Evolutionary conservation across 768 basidiomycete genomes (phyloP), one percentile per base, ranked within the genome.

Genomic region (Porphyrellus cyaneotinctus): DNA sequence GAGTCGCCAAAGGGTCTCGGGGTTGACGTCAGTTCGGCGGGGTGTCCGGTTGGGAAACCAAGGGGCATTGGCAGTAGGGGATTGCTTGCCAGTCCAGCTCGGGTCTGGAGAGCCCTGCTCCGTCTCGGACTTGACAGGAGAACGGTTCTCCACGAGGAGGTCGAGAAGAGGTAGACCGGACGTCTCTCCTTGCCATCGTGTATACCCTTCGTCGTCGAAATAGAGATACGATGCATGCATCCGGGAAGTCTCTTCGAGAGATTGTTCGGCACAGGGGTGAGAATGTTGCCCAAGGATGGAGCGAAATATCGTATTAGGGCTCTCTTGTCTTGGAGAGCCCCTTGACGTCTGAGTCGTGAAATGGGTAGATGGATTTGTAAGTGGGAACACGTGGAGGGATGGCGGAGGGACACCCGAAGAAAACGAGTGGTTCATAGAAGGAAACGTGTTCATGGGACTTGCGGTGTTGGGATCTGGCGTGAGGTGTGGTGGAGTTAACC

Each of bases 171-270:
- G 94, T 0, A 95, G 79, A 23, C 94, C 93, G 4, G 92, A 95
- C 1, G 91, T 91, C 62, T 95, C 92, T 28, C 94, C 93, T 72
- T 92, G 90, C 90, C 90, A 92, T 51, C 90, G 74, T 0, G 90
- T 88, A 64, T 85, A 88, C 3, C 90, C 90, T 65, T 91, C 88
- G 63, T 92, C 89, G 57, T 92, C 90, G 53, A 88, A 83, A 65
- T 92, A 92, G 31, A 92, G 78, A 66, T 92, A 92, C 0, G 88
- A 88, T 2, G 88, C 85, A 0, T 85, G 80, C 38, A 90, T 79
- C 24, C 82, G 79, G 13, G 83, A 77, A 1, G 78, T 73, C 45
- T 85, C 85, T 43, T 84, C 85, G 8, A 72, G 69, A 20, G 79
- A 69, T 37, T 78, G 77, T 43, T 84, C 83, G 31, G 30, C 2